Conservation (phyloP, 2,329 filamentous ascomycete species). For the Fusarium algeriense region DNA sequence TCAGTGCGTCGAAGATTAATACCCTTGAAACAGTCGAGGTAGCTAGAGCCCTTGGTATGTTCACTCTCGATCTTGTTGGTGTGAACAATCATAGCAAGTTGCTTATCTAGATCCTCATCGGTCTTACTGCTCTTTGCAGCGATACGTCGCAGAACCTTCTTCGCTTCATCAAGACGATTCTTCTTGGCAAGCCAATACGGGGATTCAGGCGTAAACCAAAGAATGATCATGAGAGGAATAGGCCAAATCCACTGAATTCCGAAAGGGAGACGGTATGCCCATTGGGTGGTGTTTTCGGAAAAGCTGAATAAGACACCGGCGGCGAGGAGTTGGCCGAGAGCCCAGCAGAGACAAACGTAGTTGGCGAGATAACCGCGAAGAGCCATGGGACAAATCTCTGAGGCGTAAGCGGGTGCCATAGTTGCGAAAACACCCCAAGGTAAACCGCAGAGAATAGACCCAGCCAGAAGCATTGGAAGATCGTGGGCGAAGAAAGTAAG, state of each 20-base stretch:
- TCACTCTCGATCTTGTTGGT: constrained; percentile 59
- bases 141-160: constrained; percentile 46
- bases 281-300: constrained; percentile 39
- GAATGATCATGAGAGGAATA: constrained; percentile 45
- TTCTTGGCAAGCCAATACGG: constrained; percentile 51
- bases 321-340: constrained; percentile 56
- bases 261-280: constrained; percentile 55
- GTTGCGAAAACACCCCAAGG: constrained; percentile 59
- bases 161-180: constrained; percentile 46
- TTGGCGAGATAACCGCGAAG: constrained; percentile 58
- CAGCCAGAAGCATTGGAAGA: constrained; percentile 57
- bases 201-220: constrained; percentile 51
- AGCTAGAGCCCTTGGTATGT: constrained; percentile 54
- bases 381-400: constrained; percentile 57
- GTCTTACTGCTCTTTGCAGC: constrained; percentile 48
- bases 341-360: constrained; percentile 59
- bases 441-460: constrained; percentile 60
- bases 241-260: constrained; percentile 55
- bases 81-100: constrained; percentile 76
- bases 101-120: constrained; percentile 56
- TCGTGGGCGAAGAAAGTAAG: constrained; percentile 52
- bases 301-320: constrained; percentile 47
- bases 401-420: constrained; percentile 58
- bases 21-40: constrained; percentile 62
- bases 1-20: constrained; percentile 60